phyloP scores from a whole-genome alignment of 257 asterid species.

The Apocynum venetum region DNA sequence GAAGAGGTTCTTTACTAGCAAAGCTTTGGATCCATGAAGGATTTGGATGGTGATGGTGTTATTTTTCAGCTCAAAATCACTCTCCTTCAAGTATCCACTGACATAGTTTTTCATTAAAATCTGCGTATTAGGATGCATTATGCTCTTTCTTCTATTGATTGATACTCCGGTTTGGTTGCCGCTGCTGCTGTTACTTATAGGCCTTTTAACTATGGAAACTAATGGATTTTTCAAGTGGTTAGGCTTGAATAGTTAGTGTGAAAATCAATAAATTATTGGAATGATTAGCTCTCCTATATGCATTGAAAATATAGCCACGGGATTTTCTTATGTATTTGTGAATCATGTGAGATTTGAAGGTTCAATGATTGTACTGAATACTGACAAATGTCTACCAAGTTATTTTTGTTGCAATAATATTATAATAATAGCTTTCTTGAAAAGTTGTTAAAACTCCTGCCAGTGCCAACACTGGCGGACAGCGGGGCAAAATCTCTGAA shows the following conservation, averaged over 20 bases:
- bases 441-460: too few species aligned
- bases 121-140: slow-evolving; percentile 10
- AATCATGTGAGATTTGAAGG: neutral
- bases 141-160: neutral
- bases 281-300: too few species aligned
- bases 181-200: neutral
- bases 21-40: slow-evolving; percentile 15
- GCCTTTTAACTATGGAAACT: neutral
- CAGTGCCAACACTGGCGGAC: too few species aligned
- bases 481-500: too few species aligned
- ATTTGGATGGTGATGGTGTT: neutral
- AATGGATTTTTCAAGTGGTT: neutral
- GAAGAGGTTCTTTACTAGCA: slow-evolving; percentile 22
- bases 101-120: slow-evolving; percentile 16
- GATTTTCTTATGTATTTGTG: neutral
- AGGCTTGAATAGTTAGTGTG: neutral
- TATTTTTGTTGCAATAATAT: too few species aligned
- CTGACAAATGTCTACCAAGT: too few species aligned
- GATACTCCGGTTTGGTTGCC: neutral
- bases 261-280: too few species aligned
- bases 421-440: too few species aligned
- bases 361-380: too few species aligned
- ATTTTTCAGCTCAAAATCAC: slow-evolving; percentile 14
- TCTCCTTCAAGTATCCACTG: slow-evolving; percentile 8
- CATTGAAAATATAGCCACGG: too few species aligned